Base-by-base conservation (phyloP, 768 basidiomycete species). In the Solioccasus polychromus region DNA sequence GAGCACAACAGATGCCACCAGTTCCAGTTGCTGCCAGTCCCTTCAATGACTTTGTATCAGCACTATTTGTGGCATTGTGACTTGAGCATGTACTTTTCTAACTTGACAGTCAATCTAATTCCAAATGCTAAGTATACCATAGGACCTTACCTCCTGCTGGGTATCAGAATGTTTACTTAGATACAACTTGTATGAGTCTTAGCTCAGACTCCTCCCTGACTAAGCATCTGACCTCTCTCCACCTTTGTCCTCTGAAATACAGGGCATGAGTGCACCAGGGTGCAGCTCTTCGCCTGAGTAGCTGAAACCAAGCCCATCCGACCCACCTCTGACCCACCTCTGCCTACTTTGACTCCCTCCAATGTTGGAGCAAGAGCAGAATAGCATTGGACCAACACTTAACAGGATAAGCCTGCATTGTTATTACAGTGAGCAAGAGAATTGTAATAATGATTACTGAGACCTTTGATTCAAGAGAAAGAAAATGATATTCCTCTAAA, bases 191-290 rank as follows among this genome's bases (percentile, higher is more conserved):
- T 62, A 68, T 8, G 17, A 5, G 3, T n/a, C n/a, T n/a, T n/a
- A n/a, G n/a, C n/a, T n/a, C n/a, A n/a, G 4, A 25, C 6, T 55
- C 48, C 25, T 64, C 54, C 2, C n/a, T n/a, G n/a, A 64, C 57
- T 32, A 64, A 60, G 24, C 20, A 9, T 54, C 51, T 2, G 39
- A 58, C 53, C 18, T 51, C 52, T 30, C 51, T 46, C 6, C 57
- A 39, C 42, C 64, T 66, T 11, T 68, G 50, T 1, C 63, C n/a
- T n/a, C n/a, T n/a, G 51, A 45, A 69, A 70, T 8, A 12, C 63
- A 53, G n/a, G n/a, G n/a, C n/a, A n/a, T n/a, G n/a, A n/a, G n/a
- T n/a, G n/a, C n/a, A n/a, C n/a, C n/a, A n/a, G n/a, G n/a, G n/a
- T n/a, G n/a, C n/a, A n/a, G n/a, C n/a, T n/a, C n/a, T n/a, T n/a